Evolutionary conservation across 352 stramenopile species (phyloP).

Genomic region (Phytophthora constricta): DNA sequence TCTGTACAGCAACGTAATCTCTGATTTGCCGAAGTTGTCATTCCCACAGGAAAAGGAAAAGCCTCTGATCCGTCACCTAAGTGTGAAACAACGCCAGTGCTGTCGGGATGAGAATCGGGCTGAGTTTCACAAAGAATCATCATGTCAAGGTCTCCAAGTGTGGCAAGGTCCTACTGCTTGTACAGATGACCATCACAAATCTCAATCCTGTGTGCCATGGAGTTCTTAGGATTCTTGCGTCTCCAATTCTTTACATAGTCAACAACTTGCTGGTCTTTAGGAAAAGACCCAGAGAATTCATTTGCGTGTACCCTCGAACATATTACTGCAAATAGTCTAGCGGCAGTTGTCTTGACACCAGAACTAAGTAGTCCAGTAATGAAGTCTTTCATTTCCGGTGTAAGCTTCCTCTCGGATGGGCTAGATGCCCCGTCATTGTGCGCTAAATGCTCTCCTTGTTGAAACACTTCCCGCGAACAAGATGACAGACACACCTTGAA

Average conservation of each 20-base stretch:
- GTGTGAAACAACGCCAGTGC: neutral
- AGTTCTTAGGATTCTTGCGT: conserved; percentile 1
- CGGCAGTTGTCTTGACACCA: neutral
- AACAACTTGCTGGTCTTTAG: conserved; percentile 2
- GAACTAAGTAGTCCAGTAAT: neutral
- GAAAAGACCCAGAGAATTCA: neutral
- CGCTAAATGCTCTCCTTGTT: neutral
- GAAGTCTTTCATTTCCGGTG: conserved; percentile 8
- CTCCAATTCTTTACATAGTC: conserved; percentile 12
- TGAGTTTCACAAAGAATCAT: conserved; percentile 11
- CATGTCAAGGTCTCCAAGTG: neutral
- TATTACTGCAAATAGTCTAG: neutral
- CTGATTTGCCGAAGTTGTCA: neutral
- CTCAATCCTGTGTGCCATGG: conserved; percentile 5
- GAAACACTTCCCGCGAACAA: neutral
- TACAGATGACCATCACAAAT: conserved; percentile 4
- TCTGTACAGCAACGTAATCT: neutral
- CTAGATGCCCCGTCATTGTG: neutral
- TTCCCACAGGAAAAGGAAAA: neutral
- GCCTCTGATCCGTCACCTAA: neutral
- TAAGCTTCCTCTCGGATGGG: neutral
- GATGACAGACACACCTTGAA: neutral
- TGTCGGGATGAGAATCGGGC: neutral
- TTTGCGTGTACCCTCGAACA: neutral
- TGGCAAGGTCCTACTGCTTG: neutral